Conservation (phyloP, 495 filamentous ascomycete genomes). For the Hyaloscypha bicolor region DNA sequence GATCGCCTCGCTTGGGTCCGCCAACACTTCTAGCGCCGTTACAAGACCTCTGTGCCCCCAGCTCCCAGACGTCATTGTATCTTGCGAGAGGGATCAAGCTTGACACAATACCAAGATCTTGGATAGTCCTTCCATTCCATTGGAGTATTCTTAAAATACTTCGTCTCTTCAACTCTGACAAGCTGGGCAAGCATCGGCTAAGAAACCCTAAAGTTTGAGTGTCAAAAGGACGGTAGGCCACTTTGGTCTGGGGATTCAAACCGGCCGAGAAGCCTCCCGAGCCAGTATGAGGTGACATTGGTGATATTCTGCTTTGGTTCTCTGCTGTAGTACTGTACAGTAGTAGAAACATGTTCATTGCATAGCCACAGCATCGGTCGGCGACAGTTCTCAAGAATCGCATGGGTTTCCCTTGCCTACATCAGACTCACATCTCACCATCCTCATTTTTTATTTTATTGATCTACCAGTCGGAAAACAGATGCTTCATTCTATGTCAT, state of each 20-base stretch:
- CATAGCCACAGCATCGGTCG: too few relatives aligned
- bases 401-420: too few relatives aligned
- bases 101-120: neutral
- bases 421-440: too few relatives aligned
- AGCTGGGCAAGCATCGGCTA: neutral
- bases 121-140: neutral
- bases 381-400: too few relatives aligned
- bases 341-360: too few relatives aligned
- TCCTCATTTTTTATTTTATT: too few relatives aligned
- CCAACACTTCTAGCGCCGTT: slow-evolving; percentile 1
- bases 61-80: neutral
- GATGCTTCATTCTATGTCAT: too few relatives aligned
- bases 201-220: neutral
- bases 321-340: too few relatives aligned
- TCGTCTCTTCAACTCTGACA: neutral
- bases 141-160: neutral
- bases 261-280: neutral
- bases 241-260: neutral
- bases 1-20: neutral
- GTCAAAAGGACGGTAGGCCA: neutral
- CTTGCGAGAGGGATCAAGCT: neutral
- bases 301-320: too few relatives aligned
- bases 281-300: too few relatives aligned
- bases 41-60: slow-evolving; percentile 4
- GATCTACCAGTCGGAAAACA: too few relatives aligned